phyloP scores from a whole-genome alignment of 768 basidiomycete genomes.

The Amanita pseudoporphyria region DNA sequence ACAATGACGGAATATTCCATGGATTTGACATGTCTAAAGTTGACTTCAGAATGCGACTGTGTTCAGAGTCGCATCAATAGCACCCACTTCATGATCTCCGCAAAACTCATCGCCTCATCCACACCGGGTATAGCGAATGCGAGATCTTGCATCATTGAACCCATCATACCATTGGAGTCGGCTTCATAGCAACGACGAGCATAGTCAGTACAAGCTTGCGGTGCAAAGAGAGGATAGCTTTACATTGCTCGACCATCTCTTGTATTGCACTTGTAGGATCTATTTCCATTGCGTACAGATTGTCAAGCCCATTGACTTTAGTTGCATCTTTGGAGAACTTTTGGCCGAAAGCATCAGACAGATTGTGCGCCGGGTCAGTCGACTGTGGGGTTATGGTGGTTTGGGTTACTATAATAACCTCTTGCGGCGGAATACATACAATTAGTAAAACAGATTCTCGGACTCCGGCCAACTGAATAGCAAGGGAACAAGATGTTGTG shows the following conservation, averaged over 20 bases:
- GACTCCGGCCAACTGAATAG: constrained; percentile 86
- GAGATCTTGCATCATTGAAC: constrained; percentile 99
- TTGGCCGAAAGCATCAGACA: constrained; percentile 97
- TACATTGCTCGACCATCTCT: constrained; percentile 98
- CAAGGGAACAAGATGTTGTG: constrained; percentile 93
- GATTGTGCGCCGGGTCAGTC: constrained; percentile 98
- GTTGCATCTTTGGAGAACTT: constrained; percentile 99
- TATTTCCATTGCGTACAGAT: constrained; percentile 98
- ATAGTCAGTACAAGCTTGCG: constrained; percentile 4
- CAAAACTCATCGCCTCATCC: constrained; percentile 99
- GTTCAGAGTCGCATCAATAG: background rate
- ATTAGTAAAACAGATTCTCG: constrained; percentile 97
- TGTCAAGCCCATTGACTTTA: constrained; percentile 94
- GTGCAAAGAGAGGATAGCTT: constrained; percentile 15
- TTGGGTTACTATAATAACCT: background rate
- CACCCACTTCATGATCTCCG: constrained; percentile 98
- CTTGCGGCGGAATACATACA: constrained; percentile 35
- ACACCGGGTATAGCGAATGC: constrained; percentile 99
- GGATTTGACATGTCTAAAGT: constrained; percentile 88
- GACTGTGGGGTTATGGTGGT: constrained; percentile 41
- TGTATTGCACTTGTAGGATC: constrained; percentile 97
- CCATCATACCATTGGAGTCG: constrained; percentile 91
- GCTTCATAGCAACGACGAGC: constrained; percentile 31
- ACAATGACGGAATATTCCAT: constrained; percentile 99
- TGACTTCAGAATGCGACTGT: constrained; percentile 5